These are phyloP conservation scores for Dispira simplex DNA, from an alignment of 192 early-diverging fungal species.

Conservation along the genomic window DNA sequence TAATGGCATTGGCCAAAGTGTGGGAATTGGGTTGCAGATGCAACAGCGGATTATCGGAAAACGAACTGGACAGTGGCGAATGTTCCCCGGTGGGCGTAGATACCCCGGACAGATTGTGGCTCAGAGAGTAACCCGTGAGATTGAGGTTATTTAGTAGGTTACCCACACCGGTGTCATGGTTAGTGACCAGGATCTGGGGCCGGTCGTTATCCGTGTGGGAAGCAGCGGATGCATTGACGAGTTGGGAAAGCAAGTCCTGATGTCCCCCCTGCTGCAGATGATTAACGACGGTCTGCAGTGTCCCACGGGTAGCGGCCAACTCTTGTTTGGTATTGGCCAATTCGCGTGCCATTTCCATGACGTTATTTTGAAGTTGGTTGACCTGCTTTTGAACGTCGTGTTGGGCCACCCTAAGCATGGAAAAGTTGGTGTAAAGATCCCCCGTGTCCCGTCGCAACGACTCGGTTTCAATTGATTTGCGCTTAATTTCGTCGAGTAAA, in stretches of 20 bases:
- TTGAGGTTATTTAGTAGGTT: background rate
- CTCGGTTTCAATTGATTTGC: conserved; percentile 81
- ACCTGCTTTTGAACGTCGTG: conserved; percentile 58
- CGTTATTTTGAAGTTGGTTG: conserved; percentile 55
- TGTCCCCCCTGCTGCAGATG: conserved; percentile 26
- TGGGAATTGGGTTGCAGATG: background rate
- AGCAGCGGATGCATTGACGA: background rate
- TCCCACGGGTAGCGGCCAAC: conserved; percentile 46
- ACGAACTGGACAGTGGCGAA: conserved; percentile 6
- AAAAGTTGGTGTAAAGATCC: conserved; percentile 58
- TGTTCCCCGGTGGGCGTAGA: conserved; percentile 9
- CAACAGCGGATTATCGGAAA: background rate
- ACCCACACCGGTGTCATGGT: background rate
- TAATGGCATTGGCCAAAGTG: background rate
- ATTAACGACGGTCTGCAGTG: conserved; percentile 48
- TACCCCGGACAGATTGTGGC: background rate
- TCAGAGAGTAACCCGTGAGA: background rate
- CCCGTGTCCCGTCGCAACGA: conserved; percentile 52
- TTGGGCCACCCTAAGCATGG: conserved; percentile 62
- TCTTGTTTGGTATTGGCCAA: conserved; percentile 54
- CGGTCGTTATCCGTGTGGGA: background rate
- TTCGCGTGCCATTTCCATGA: conserved; percentile 53
- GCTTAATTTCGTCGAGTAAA: conserved; percentile 78
- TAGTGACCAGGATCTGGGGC: conserved; percentile 6
- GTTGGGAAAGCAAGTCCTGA: background rate